Base-by-base conservation (phyloP, 78 protist species). In the Mastigamoeba balamuthi region DNA sequence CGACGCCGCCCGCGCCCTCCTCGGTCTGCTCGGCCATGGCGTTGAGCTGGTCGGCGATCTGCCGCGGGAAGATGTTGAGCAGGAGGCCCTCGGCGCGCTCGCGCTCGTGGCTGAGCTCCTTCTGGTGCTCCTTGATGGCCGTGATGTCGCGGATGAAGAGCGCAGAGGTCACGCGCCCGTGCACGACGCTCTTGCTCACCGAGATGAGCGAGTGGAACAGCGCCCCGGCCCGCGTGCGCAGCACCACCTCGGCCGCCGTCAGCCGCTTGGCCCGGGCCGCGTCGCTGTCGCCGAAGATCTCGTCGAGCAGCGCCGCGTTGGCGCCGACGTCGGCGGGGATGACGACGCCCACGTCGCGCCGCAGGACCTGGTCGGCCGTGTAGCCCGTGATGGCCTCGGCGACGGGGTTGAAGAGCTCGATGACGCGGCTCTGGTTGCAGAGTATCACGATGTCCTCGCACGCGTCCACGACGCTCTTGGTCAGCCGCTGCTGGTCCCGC, bases 21-120 rank as follows among this genome's bases (percentile, higher is more conserved):
- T 48, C 58, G 58, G 17, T 48, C 17, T 17, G 17, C 35, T 29
- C 66, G 40, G 23, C 4, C 4, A 63, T 2, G 23, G 4, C 9
- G 40, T 2, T 4, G 4, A 5, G 23, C 40, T 82, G 64, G 9
- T 43, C 33, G 0, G 87, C 76, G 1, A 82, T 75, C 39, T 68
- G 80, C 39, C 40, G 27, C n/a, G 87, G 87, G 17, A 82, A 39
- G 25, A 82, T 75, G 33, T 75, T 74, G 40, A 76, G 58, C 6
- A 82, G 37, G 10, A 82, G 41, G 25, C 64, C 35, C 2, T 63
- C 4, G 17, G 17, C 58, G 33, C 4, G 2, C 9, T 48, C 17
- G 17, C 17, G 58, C 17, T 48, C 33, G 33, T 48, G 17, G 17
- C 17, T 17, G 17, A 48, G 58, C 58, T 48, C 58, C 17, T 66